phyloP scores from a whole-genome alignment of 208 protist species.

The Trypanosoma melophagium region DNA sequence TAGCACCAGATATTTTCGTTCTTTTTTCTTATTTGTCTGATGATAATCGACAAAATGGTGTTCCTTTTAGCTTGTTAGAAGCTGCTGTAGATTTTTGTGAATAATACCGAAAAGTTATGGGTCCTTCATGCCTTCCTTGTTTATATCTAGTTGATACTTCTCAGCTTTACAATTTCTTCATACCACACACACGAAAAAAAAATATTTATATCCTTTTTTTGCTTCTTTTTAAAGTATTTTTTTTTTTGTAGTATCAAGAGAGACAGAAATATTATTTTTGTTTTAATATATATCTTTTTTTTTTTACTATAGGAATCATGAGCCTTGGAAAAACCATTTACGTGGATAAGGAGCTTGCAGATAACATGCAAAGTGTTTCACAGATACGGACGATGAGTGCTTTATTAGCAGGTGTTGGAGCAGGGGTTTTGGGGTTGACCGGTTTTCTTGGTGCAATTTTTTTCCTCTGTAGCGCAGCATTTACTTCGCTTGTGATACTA shows the following conservation, averaged over 20 bases:
- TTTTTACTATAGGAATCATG: slow-evolving; percentile 27
- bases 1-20: slow-evolving; percentile 8
- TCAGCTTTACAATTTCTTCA: too few species aligned
- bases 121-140: too few species aligned
- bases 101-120: too few species aligned
- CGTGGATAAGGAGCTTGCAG: slow-evolving; percentile 45
- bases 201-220: too few species aligned
- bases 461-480: slow-evolving; percentile 51
- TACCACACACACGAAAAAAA: too few species aligned
- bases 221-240: too few species aligned
- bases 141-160: too few species aligned
- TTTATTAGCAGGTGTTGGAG: slow-evolving; percentile 69
- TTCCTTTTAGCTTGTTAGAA: too few species aligned
- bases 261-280: slow-evolving; percentile 13
- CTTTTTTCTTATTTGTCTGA: slow-evolving; percentile 1
- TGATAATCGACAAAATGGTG: too few species aligned
- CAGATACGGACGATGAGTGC: slow-evolving; percentile 76
- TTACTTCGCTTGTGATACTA: slow-evolving; percentile 65
- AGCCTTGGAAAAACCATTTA: slow-evolving; percentile 51
- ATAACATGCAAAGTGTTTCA: slow-evolving; percentile 62
- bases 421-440: slow-evolving; percentile 76
- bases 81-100: too few species aligned
- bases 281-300: slow-evolving; percentile 21
- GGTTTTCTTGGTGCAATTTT: slow-evolving; percentile 69
- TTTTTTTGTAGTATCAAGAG: too few species aligned